A percentile compares a stretch with the other conserved stretches of the same genome.
phyloP scores from a whole-genome alignment of 352 stramenopile genomes.

The Thalassiosira gravida region DNA sequence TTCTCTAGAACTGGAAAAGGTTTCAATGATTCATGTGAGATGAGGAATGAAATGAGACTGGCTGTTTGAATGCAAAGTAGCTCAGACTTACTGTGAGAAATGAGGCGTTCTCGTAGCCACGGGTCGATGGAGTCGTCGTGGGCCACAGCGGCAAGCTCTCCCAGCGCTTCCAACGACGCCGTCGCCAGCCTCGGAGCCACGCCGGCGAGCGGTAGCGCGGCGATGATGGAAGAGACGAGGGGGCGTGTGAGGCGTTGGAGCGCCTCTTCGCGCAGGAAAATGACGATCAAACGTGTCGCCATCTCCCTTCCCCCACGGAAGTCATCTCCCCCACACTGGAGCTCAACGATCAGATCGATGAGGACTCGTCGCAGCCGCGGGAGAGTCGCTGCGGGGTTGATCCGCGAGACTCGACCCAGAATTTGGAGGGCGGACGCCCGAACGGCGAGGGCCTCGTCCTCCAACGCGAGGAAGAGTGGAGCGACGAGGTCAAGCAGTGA shows the following conservation, averaged over 20 bases:
- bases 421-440: slow-evolving; percentile 91
- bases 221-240: slow-evolving; percentile 90
- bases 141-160: slow-evolving; percentile 91
- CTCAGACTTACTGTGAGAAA: no score
- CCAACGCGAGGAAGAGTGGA: slow-evolving; percentile 93
- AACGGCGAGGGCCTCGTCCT: slow-evolving; percentile 92
- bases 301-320: slow-evolving; percentile 86
- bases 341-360: slow-evolving; percentile 92
- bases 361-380: slow-evolving; percentile 92
- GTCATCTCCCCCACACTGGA: slow-evolving; percentile 91
- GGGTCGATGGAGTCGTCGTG: slow-evolving; percentile 89
- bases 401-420: slow-evolving; percentile 90
- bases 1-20: slow-evolving; percentile 96
- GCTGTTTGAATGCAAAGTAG: no score
- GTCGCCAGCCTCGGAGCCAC: slow-evolving; percentile 85
- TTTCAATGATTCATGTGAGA: no score
- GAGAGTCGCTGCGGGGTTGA: slow-evolving; percentile 95
- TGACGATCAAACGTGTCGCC: slow-evolving; percentile 85
- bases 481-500: slow-evolving; percentile 92
- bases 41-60: no score
- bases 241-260: slow-evolving; percentile 85
- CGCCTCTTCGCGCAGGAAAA: slow-evolving; percentile 82
- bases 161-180: slow-evolving; percentile 87
- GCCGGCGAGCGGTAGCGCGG: slow-evolving; percentile 87
- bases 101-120: slow-evolving; percentile 91